Conservation (phyloP, 225 moss, liverwort and hornwort species). For the Marchantia paleacea region DNA sequence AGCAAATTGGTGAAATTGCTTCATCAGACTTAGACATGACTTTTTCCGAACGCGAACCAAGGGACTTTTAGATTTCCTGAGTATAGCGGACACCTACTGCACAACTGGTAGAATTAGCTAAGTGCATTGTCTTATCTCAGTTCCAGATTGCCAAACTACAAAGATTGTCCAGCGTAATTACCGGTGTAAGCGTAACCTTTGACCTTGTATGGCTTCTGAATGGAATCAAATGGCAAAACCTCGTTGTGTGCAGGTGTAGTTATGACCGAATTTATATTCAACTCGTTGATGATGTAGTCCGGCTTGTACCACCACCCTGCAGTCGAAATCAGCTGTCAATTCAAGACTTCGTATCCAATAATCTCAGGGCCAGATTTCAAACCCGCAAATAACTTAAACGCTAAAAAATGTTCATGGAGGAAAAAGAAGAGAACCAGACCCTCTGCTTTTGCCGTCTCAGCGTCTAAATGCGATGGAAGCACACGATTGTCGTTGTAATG, state of each 20-base stretch:
- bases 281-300: constrained; percentile 98
- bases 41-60: too few relatives aligned
- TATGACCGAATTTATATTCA: constrained; percentile 90
- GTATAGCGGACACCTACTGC: too few relatives aligned
- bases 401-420: neutral
- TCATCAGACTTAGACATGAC: too few relatives aligned
- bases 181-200: constrained; percentile 96
- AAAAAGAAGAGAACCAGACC: constrained; percentile 29
- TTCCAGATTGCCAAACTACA: neutral
- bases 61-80: too few relatives aligned
- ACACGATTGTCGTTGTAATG: constrained; percentile 96
- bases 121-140: neutral
- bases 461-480: constrained; percentile 80
- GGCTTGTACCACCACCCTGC: constrained; percentile 98
- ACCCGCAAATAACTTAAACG: neutral
- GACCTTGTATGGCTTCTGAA: constrained; percentile 54
- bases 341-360: neutral
- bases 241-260: constrained; percentile 71
- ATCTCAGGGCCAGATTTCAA: neutral
- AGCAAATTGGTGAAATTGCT: too few relatives aligned
- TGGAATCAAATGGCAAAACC: constrained; percentile 55
- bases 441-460: constrained; percentile 86
- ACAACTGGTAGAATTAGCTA: too few relatives aligned
- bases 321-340: neutral
- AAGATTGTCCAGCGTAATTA: constrained; percentile 2